phyloP scores from a whole-genome alignment of 2,329 filamentous ascomycete species.

The Apiospora malaysiana region DNA sequence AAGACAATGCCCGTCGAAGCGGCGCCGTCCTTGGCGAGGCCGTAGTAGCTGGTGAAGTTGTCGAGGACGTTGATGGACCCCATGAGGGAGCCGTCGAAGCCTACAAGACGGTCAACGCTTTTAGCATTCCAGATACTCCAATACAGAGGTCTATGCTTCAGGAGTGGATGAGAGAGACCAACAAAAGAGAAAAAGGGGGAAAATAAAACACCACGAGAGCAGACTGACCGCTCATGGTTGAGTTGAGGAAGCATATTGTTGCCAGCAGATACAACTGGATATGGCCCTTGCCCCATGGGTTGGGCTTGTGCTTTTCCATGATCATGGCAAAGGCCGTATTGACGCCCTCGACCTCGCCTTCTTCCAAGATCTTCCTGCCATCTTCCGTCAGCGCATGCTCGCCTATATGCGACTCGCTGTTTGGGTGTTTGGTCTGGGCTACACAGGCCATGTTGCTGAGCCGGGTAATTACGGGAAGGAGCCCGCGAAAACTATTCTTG shows the following conservation, averaged over 20 bases:
- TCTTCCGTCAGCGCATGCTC: background rate
- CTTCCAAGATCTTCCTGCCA: background rate
- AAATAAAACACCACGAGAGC: background rate
- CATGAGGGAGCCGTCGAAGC: slow-evolving; percentile 50
- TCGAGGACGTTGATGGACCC: slow-evolving; percentile 50
- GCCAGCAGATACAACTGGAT: slow-evolving; percentile 39
- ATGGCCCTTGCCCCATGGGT: slow-evolving; percentile 38
- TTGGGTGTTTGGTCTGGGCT: background rate
- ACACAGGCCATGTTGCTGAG: background rate
- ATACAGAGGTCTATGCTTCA: too few relatives aligned
- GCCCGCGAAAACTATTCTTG: background rate
- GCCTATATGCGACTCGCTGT: background rate
- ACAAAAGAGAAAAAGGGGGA: background rate
- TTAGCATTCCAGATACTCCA: too few relatives aligned
- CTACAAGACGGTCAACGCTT: too few relatives aligned
- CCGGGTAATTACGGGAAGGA: too few relatives aligned
- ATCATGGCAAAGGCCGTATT: slow-evolving; percentile 38
- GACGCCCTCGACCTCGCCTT: slow-evolving; percentile 35
- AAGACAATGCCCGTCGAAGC: slow-evolving; percentile 51
- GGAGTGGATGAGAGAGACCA: too few relatives aligned
- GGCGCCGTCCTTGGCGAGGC: slow-evolving; percentile 42
- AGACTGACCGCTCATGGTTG: slow-evolving; percentile 43
- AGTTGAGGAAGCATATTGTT: slow-evolving; percentile 40
- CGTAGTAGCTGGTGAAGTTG: slow-evolving; percentile 48
- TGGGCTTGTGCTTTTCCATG: slow-evolving; percentile 39